Conservation (phyloP, 768 basidiomycete species). For the Leccinum rimulosum region DNA sequence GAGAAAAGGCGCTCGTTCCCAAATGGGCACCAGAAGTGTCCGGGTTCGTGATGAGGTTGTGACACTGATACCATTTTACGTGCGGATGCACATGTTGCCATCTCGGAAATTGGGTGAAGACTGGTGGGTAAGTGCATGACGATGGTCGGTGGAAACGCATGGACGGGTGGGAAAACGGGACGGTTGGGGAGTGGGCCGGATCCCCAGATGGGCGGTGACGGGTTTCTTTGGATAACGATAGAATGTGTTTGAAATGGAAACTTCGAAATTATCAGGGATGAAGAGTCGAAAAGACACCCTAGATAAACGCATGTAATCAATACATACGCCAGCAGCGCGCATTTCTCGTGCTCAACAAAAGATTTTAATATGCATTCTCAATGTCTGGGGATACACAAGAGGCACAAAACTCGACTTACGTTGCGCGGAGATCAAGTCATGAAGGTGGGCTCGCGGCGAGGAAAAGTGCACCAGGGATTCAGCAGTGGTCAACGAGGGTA, state of each 20-base stretch:
- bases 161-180: slow-evolving; percentile 1
- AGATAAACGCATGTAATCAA: slow-evolving; percentile 11
- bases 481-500: slow-evolving; percentile 17
- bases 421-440: slow-evolving; percentile 19
- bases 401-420: not conserved
- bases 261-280: slow-evolving; percentile 11
- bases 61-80: slow-evolving; percentile 5
- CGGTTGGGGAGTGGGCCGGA: not conserved
- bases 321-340: not conserved
- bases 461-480: slow-evolving; percentile 6
- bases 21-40: slow-evolving; percentile 3
- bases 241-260: slow-evolving; percentile 8
- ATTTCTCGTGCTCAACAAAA: slow-evolving; percentile 9
- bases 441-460: slow-evolving; percentile 17
- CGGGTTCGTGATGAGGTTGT: not conserved
- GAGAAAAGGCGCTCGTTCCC: slow-evolving; percentile 7
- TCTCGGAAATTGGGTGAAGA: slow-evolving; percentile 19
- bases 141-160: slow-evolving; percentile 4
- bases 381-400: not conserved
- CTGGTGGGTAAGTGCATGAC: slow-evolving; percentile 10
- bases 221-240: slow-evolving; percentile 8
- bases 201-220: slow-evolving; percentile 7
- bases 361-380: slow-evolving; percentile 1
- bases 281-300: slow-evolving; percentile 8
- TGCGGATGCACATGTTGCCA: slow-evolving; percentile 6